These are phyloP conservation scores for Eucalyptus erythrocorys DNA, from an alignment of 345 rosid species.

Conservation along the genomic window DNA sequence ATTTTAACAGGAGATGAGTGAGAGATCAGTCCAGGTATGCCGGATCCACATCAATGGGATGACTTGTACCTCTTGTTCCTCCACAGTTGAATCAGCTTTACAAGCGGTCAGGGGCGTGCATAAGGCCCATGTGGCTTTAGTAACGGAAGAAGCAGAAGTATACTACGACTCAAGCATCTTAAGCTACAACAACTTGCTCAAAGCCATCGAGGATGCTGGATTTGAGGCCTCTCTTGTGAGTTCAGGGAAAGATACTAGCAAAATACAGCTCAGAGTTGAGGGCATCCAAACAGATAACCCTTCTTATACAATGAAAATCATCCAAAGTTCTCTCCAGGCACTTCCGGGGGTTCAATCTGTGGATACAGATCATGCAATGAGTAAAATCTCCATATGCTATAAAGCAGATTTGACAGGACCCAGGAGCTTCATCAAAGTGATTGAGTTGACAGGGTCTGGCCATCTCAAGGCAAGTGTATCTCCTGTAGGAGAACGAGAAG, in stretches of 20 bases:
- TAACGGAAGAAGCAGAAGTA: constrained; percentile 76
- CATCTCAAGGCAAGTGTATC: constrained; percentile 46
- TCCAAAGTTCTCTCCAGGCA: constrained; percentile 51
- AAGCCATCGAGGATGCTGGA: constrained; percentile 48
- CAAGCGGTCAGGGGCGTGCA: constrained; percentile 48
- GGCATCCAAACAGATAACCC: constrained; percentile 43
- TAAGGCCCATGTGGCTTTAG: constrained; percentile 69
- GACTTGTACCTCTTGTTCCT: constrained; percentile 75
- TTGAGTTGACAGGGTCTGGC: constrained; percentile 56
- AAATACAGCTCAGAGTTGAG: constrained; percentile 56
- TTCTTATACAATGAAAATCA: constrained; percentile 4
- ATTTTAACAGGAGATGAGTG: constrained; percentile 28
- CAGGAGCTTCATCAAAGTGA: constrained; percentile 49
- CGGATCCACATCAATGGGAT: constrained; percentile 62
- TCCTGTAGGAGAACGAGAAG: constrained; percentile 44
- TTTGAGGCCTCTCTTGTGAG: constrained; percentile 62
- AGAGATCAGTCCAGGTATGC: constrained; percentile 45
- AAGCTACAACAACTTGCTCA: constrained; percentile 18
- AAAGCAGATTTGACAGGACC: constrained; percentile 64
- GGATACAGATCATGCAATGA: constrained; percentile 3
- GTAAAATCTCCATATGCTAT: constrained; percentile 28
- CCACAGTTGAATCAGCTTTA: constrained; percentile 58
- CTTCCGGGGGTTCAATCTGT: constrained; percentile 60
- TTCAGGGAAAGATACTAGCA: constrained; percentile 50
- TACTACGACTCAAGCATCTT: constrained; percentile 42